Conservation (phyloP, 805 yeast species). For the Schizosaccharomyces cryophilus region DNA sequence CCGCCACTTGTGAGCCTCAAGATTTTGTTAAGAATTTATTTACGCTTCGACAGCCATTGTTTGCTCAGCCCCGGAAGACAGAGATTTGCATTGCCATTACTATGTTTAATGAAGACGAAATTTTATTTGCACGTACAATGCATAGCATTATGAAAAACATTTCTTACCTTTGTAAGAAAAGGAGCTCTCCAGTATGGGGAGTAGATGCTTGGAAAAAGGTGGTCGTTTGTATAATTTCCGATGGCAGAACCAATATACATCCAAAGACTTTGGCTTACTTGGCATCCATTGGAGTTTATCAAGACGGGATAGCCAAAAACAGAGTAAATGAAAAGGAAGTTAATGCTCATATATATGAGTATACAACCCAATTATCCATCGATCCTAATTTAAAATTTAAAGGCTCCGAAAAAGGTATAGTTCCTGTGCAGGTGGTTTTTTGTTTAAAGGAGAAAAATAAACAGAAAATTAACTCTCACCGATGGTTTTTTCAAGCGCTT, state of each 20-base stretch:
- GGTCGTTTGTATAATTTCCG: constrained; percentile 74
- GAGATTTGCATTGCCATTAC: constrained; percentile 82
- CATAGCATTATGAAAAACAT: constrained; percentile 85
- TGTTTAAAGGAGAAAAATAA: constrained; percentile 81
- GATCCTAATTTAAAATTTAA: constrained; percentile 74
- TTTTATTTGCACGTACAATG: constrained; percentile 71
- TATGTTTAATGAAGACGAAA: constrained; percentile 91
- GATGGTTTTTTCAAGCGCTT: constrained; percentile 91
- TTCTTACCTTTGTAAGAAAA: constrained; percentile 62
- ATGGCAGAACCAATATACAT: constrained; percentile 75
- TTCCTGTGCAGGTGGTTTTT: constrained; percentile 83
- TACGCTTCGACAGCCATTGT: constrained; percentile 43
- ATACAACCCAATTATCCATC: constrained; percentile 82
- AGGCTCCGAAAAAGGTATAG: constrained; percentile 70
- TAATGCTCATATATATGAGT: constrained; percentile 80
- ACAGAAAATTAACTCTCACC: constrained; percentile 86
- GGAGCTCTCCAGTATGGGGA: constrained; percentile 78
- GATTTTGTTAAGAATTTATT: constrained; percentile 60
- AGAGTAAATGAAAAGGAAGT: constrained; percentile 79
- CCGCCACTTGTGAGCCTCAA: constrained; percentile 84
- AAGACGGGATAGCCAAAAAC: constrained; percentile 90
- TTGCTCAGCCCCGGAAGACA: constrained; percentile 70
- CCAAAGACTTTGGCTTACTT: constrained; percentile 67
- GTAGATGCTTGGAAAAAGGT: constrained; percentile 91
- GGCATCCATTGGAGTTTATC: constrained; percentile 90